These are phyloP conservation scores for Fusarium redolens DNA, from an alignment of 2,329 filamentous ascomycete genomes.

Conservation along the genomic window DNA sequence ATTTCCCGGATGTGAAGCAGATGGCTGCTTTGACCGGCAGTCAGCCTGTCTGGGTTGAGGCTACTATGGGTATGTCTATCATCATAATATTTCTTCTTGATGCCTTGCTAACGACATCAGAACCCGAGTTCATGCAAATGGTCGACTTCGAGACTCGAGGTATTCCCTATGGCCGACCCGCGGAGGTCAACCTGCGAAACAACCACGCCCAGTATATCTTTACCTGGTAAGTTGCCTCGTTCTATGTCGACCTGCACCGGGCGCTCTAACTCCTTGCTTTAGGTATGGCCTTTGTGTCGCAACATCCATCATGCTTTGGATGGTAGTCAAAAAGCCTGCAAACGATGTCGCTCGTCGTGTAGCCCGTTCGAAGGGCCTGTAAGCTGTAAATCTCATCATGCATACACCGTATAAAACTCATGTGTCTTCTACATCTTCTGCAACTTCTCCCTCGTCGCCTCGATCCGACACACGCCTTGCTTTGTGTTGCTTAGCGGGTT, in stretches of 20 bases:
- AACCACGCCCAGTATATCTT: constrained; percentile 99
- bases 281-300: constrained; percentile 89
- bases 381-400: constrained; percentile 23
- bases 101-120: constrained; percentile 56
- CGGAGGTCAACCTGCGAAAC: constrained; percentile 93
- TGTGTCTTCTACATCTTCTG: constrained; percentile 52
- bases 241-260: background rate
- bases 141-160: constrained; percentile 83
- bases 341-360: constrained; percentile 78
- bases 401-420: constrained; percentile 39
- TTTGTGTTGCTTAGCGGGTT: constrained; percentile 61
- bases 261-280: background rate
- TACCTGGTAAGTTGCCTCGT: constrained; percentile 79
- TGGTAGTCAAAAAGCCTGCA: constrained; percentile 90
- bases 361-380: constrained; percentile 45
- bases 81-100: background rate
- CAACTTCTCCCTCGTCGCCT: constrained; percentile 50
- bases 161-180: constrained; percentile 86
- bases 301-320: constrained; percentile 95
- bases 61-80: constrained; percentile 81
- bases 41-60: constrained; percentile 93
- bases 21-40: constrained; percentile 88
- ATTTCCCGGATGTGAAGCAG: constrained; percentile 92
- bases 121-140: constrained; percentile 80
- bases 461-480: constrained; percentile 47